phyloP scores from a whole-genome alignment of 495 filamentous ascomycete genomes.

The Penicillium atrosanguineum region DNA sequence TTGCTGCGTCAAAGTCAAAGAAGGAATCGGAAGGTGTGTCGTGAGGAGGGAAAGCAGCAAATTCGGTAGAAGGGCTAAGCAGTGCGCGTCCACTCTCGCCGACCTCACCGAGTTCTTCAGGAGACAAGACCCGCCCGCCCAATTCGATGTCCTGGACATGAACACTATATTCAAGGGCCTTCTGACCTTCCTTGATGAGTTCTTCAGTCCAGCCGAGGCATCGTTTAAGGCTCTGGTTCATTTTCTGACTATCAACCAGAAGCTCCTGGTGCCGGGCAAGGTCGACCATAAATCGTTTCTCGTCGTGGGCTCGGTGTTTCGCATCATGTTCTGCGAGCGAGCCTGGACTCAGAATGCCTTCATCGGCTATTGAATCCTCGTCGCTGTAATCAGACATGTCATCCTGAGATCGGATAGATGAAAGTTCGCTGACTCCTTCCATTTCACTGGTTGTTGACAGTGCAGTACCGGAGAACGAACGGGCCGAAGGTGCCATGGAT shows the following conservation, averaged over 20 bases:
- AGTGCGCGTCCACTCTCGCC: constrained; percentile 38
- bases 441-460: constrained; percentile 37
- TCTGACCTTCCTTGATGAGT: constrained; percentile 82
- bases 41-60: constrained; percentile 4
- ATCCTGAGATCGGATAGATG: constrained; percentile 33
- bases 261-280: constrained; percentile 85
- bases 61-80: constrained; percentile 31
- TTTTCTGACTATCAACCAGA: constrained; percentile 82
- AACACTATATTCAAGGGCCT: constrained; percentile 79
- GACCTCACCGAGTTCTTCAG: constrained; percentile 60
- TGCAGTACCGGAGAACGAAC: constrained; percentile 40
- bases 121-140: constrained; percentile 74
- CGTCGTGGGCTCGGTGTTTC: constrained; percentile 54
- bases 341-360: constrained; percentile 31
- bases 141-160: constrained; percentile 73
- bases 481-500: constrained; percentile 49
- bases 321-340: constrained; percentile 42
- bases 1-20: constrained; percentile 16
- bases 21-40: constrained; percentile 6
- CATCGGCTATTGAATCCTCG: constrained; percentile 41
- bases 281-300: constrained; percentile 75
- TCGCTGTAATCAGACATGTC: constrained; percentile 47
- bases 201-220: constrained; percentile 86
- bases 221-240: constrained; percentile 88
- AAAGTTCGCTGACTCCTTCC: constrained; percentile 34